Base-by-base conservation (phyloP, 208 protist genomes). In the Leishmania guyanensis region DNA sequence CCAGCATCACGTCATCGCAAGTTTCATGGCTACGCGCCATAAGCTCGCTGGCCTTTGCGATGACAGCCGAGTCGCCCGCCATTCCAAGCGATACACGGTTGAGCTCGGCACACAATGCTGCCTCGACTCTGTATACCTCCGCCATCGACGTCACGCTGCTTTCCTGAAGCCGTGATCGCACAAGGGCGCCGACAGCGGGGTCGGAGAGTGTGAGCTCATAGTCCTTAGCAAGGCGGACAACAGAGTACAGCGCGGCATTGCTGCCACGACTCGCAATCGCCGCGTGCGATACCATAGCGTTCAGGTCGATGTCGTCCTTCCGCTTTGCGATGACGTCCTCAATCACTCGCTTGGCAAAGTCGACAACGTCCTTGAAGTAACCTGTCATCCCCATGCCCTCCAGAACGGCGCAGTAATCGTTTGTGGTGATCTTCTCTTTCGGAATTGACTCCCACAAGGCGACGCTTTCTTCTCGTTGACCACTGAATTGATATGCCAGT, bases 41-140 rank as follows among this genome's bases (percentile, higher is more conserved):
- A 22, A 97, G 65, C 88, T 97, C 93, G 48, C 86, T 95, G 84
- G 89, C 92, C 78, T 92, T 92, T 43, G 89, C 82, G 69, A 98
- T 93, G 5, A 98, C 71, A 29, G 89, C 91, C 0, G 93, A 95
- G 69, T 96, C 92, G 3, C 89, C 91, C 22, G 86, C 73, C 84
- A 97, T 88, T 17, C 93, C 92, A 8, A 96, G 88, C 12, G 79
- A 81, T 2, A 68, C 5, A 39, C 93, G 56, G 16, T 81, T 75
- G 36, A 98, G 78, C 53, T 91, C 84, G 6, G 90, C 77, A 5
- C 87, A 86, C 56, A 96, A 58, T 14, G 29, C 48, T 20, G 83
- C 80, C 80, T 97, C 95, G 8, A 89, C 83, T 3, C 86, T 76
- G 79, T 95, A 95, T n/a, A 94, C 89, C 3, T 93, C 89, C 9